Evolutionary conservation across 768 basidiomycete genomes (phyloP), one percentile per base, ranked within the genome.

Genomic region (Gymnopilus dilepis): DNA sequence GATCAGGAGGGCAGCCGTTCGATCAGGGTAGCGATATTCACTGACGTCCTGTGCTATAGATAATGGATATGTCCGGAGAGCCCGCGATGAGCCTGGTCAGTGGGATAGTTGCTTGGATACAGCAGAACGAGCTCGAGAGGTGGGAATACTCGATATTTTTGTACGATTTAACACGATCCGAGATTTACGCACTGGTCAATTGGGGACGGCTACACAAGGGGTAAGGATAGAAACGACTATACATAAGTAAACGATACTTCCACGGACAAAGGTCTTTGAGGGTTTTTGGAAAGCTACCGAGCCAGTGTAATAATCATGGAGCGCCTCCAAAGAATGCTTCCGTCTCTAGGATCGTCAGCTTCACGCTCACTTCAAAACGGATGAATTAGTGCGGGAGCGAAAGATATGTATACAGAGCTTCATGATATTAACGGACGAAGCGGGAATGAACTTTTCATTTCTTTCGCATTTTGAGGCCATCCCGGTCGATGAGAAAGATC

Each of bases 21-120:
- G 63, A 65, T 66, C 64, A 64, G 63, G 68, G 69, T 68, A 65
- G 51, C 67, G 57, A 69, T 67, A 64, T 63, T 60, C 59, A 63
- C 56, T 51, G 45, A 43, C 57, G 38, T 59, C n/a, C 51, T 59
- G 60, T 56, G 52, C 57, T 63, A 58, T 58, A 47, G 60, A 64
- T 59, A n/a, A n/a, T n/a, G n/a, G n/a, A 67, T 59, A 56, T 47
- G 30, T 50, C 47, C 47, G 47, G 47, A 59, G 24, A 42, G 40
- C 42, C 52, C 55, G 55, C 37, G 33, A 50, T 6, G 58, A 38
- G 34, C 52, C n/a, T 54, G 22, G 22, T 38, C 22, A 40, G 52
- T 40, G 34, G 19, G 21, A 33, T 37, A 40, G 52, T 54, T 54
- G 37, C 52, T 38, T 54, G 52, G 52, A 54, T 33, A 54, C 52